These are phyloP conservation scores for Nicotiana paniculata DNA, from an alignment of 257 asterid species.

Conservation along the genomic window DNA sequence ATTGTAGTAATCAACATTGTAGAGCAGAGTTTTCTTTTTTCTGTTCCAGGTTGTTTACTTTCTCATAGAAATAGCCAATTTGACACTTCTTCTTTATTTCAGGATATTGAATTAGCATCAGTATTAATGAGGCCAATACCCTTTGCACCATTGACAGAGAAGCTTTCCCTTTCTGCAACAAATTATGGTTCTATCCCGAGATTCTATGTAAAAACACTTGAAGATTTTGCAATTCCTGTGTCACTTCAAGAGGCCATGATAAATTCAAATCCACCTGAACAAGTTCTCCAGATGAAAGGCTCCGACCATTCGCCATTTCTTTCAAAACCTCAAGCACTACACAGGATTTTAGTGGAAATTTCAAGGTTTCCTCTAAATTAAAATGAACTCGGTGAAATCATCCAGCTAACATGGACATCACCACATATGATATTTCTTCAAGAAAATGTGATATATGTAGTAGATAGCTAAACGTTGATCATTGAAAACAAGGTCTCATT, in stretches of 20 bases:
- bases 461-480: background rate
- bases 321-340: slow-evolving; percentile 47
- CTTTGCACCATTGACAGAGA: slow-evolving; percentile 37
- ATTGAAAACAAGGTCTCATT: background rate
- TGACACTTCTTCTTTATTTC: background rate
- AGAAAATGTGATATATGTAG: background rate
- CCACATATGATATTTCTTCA: background rate
- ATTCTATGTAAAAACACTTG: slow-evolving; percentile 35
- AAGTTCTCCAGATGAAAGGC: slow-evolving; percentile 36
- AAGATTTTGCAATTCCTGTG: slow-evolving; percentile 32
- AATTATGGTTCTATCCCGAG: slow-evolving; percentile 39
- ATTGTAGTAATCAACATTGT: background rate
- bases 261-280: slow-evolving; percentile 29
- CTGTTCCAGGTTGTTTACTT: background rate
- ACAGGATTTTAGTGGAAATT: slow-evolving; percentile 31
- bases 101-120: slow-evolving; percentile 46
- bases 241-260: slow-evolving; percentile 39
- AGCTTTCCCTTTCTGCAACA: slow-evolving; percentile 28
- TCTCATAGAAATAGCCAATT: background rate
- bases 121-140: slow-evolving; percentile 42
- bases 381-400: background rate
- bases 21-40: background rate
- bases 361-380: background rate
- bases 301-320: slow-evolving; percentile 48
- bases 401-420: background rate